Evolutionary conservation across 1,284 basidiomycete genomes (phyloP).

Genomic region (Sanghuangporus weigelae): DNA sequence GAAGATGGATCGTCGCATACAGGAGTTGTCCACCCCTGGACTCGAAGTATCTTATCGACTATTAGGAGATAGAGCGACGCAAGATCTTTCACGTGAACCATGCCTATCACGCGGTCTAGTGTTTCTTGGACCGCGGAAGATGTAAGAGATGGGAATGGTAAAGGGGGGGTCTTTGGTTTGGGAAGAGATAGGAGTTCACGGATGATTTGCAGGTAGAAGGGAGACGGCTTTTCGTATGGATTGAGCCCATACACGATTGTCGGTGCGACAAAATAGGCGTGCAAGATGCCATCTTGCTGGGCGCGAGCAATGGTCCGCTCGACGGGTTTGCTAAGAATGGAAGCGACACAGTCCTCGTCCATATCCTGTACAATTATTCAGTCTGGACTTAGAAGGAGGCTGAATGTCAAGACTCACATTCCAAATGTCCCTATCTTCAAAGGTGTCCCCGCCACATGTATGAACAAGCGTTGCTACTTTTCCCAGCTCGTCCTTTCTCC

Average conservation of each 20-base stretch:
- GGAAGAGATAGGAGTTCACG: not conserved
- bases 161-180: not conserved
- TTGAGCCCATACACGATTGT: slow-evolving; percentile 3
- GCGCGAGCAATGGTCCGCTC: slow-evolving; percentile 10
- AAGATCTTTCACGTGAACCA: slow-evolving; percentile 6
- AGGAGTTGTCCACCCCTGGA: not conserved
- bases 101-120: not conserved
- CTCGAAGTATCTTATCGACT: not conserved
- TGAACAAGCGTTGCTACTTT: slow-evolving; percentile 11
- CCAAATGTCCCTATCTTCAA: slow-evolving; percentile 17
- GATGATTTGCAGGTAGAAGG: slow-evolving; percentile 2
- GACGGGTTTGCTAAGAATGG: slow-evolving; percentile 14
- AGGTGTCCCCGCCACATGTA: slow-evolving; percentile 18
- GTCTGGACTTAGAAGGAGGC: not conserved
- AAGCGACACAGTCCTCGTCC: slow-evolving; percentile 16
- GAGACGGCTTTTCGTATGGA: slow-evolving; percentile 13
- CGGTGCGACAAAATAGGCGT: slow-evolving; percentile 3
- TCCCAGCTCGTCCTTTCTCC: slow-evolving; percentile 16
- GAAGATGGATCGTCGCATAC: not conserved
- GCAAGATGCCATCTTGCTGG: slow-evolving; percentile 9
- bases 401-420: not conserved
- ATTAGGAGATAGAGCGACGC: not conserved
- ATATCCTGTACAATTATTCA: slow-evolving; percentile 1
- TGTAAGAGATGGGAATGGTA: not conserved
- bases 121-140: not conserved